Evolutionary conservation across 2,329 filamentous ascomycete species (phyloP).

Genomic region (Fusarium abutilonis): DNA sequence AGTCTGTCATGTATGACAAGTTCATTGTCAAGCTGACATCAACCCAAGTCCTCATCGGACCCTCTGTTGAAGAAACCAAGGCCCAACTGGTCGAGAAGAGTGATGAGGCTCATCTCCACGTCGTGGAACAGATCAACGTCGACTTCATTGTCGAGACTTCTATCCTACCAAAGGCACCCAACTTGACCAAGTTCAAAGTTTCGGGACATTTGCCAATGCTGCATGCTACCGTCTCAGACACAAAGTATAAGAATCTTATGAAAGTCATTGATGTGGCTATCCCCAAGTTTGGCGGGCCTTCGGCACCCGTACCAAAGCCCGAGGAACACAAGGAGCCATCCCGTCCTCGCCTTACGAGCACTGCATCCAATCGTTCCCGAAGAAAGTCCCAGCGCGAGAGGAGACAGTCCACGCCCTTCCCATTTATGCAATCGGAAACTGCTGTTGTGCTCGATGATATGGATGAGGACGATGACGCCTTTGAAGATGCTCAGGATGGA

Average conservation of each 20-base stretch:
- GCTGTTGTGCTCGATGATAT: constrained; percentile 85
- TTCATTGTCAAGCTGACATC: constrained; percentile 93
- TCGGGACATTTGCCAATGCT: constrained; percentile 92
- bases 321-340: constrained; percentile 41
- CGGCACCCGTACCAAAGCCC: constrained; percentile 39
- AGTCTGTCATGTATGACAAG: constrained; percentile 97
- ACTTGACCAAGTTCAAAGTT: constrained; percentile 89
- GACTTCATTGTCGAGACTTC: constrained; percentile 96
- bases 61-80: constrained; percentile 90
- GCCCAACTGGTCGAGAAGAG: constrained; percentile 77
- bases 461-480: constrained; percentile 72
- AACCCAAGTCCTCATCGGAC: constrained; percentile 94
- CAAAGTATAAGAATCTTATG: constrained; percentile 98
- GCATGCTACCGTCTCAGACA: constrained; percentile 90
- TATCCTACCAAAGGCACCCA: constrained; percentile 94
- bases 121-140: constrained; percentile 97
- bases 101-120: constrained; percentile 78
- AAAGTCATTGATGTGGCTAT: constrained; percentile 94
- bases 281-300: constrained; percentile 74
- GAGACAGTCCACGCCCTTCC: constrained; percentile 75
- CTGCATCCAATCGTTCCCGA: constrained; percentile 57
- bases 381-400: constrained; percentile 59
- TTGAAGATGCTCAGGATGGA: constrained; percentile 72
- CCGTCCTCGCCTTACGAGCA: constrained; percentile 59
- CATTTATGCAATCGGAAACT: constrained; percentile 75